Evolutionary conservation across 1,284 basidiomycete genomes (phyloP), one percentile per base, ranked within the genome.

Genomic region (Puccinia novopanici): DNA sequence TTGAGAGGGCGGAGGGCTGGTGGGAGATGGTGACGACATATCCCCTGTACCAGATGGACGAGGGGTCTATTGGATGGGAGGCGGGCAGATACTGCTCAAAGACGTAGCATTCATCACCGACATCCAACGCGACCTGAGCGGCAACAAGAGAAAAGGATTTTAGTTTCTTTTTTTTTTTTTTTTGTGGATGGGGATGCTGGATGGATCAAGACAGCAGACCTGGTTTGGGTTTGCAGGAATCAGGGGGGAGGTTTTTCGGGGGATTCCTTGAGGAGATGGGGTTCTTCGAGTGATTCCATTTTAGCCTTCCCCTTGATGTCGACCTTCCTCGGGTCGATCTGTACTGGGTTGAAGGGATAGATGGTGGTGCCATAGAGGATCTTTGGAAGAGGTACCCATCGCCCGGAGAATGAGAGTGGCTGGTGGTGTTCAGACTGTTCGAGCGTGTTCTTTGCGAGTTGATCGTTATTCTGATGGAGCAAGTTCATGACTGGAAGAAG

Each of bases 51-150:
- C 86, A 87, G 45, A 81, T 81, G 50, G 83, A 83, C 24, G 52
- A 61, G 34, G 71, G 82, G 59, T 82, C 77, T 30, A 77, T 75
- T 30, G 71, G 54, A 50, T 75, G 77, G 22, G 75, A 82, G 75
- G 70, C 65, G 59, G 61, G 76, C 15, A 89, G 90, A 85, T 93
- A 95, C 85, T 91, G 91, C 87, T 97, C 94, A 84, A 97, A 96
- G 34, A 94, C 94, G 87, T 98, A 98, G 54, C 98, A 91, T 85
- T 98, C 95, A 85, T 98, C 95, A 73, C 96, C 96, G 30, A 98
- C 85, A 81, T 89, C 88, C 68, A 88, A 84, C 3, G 85, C 83
- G 57, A 87, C 85, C 84, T 87, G n/a, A 55, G 55, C n/a, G 83
- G 65, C 57, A 75, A 70, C 17, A 42, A 61, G 19, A 61, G 37